phyloP scores from a whole-genome alignment of 2,329 filamentous ascomycete genomes.

The Stagonosporopsis chrysanthemi region DNA sequence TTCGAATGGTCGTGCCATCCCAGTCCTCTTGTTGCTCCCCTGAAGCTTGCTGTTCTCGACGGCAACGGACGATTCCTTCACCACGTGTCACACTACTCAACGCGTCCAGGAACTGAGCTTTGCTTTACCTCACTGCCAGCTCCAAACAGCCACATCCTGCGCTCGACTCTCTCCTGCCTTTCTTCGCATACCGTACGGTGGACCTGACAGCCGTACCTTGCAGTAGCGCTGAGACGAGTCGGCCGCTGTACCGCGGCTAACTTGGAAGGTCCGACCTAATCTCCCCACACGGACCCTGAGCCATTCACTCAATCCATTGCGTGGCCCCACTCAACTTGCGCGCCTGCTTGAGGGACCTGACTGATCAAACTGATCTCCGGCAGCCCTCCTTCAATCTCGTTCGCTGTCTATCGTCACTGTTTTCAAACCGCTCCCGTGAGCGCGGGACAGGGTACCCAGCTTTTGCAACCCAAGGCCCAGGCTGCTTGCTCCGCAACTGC shows the following conservation, averaged over 20 bases:
- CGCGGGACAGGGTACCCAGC: constrained; percentile 22
- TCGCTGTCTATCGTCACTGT: constrained; percentile 4
- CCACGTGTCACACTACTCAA: constrained; percentile 16
- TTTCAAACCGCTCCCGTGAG: constrained; percentile 12
- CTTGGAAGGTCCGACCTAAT: constrained; percentile 17
- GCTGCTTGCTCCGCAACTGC: constrained; percentile 25
- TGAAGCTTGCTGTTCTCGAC: constrained; percentile 18
- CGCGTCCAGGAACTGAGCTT: not conserved
- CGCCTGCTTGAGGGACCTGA: constrained; percentile 12
- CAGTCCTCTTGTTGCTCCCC: constrained; percentile 15
- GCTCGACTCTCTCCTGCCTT: not conserved
- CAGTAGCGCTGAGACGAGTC: constrained; percentile 26
- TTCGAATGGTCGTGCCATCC: constrained; percentile 19
- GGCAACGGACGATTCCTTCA: constrained; percentile 7
- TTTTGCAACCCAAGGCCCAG: constrained; percentile 20
- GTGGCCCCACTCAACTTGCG: constrained; percentile 18
- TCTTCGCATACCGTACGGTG: constrained; percentile 2
- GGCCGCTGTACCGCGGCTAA: constrained; percentile 14
- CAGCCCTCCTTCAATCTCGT: constrained; percentile 36
- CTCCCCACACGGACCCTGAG: constrained; percentile 27
- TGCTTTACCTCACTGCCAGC: not conserved
- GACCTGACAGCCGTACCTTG: constrained; percentile 23
- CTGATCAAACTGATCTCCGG: constrained; percentile 19
- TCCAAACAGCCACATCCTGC: not conserved
- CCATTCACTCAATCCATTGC: constrained; percentile 25